phyloP scores from a whole-genome alignment of 2,329 filamentous ascomycete species.

The Calonectria pseudoturangicola region DNA sequence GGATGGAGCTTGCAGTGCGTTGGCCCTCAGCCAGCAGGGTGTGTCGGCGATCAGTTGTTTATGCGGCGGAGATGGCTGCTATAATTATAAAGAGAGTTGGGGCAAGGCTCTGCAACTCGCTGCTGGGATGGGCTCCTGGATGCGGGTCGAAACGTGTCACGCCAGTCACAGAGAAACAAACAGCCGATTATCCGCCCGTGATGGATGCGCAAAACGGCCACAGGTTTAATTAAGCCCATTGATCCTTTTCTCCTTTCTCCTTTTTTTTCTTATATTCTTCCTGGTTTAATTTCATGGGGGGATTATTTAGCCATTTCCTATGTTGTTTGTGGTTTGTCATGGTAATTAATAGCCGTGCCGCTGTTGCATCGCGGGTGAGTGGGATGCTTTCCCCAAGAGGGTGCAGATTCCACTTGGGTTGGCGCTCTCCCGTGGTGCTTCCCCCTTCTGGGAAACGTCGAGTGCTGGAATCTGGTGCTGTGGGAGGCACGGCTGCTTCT shows the following conservation, averaged over 20 bases:
- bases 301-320: background rate
- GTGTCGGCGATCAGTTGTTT: slow-evolving; percentile 6
- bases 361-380: slow-evolving; percentile 9
- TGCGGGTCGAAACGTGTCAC: slow-evolving; percentile 29
- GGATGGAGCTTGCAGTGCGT: slow-evolving; percentile 9
- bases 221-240: background rate
- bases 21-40: slow-evolving; percentile 11
- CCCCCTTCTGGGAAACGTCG: slow-evolving; percentile 17
- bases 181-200: slow-evolving; percentile 21
- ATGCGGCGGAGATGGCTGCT: slow-evolving; percentile 32
- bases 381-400: background rate
- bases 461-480: background rate
- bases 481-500: slow-evolving; percentile 8
- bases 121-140: slow-evolving; percentile 28
- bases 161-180: slow-evolving; percentile 34
- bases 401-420: slow-evolving; percentile 4
- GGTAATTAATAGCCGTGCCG: slow-evolving; percentile 25
- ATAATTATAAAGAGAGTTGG: slow-evolving; percentile 17
- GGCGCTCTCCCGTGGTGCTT: slow-evolving; percentile 27
- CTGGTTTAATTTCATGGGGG: background rate
- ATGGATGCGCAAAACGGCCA: background rate
- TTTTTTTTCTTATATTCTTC: background rate
- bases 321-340: slow-evolving; percentile 1
- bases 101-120: background rate
- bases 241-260: no score